Evolutionary conservation across 495 filamentous ascomycete species (phyloP).

Genomic region (Trichocladium uniseriatum): DNA sequence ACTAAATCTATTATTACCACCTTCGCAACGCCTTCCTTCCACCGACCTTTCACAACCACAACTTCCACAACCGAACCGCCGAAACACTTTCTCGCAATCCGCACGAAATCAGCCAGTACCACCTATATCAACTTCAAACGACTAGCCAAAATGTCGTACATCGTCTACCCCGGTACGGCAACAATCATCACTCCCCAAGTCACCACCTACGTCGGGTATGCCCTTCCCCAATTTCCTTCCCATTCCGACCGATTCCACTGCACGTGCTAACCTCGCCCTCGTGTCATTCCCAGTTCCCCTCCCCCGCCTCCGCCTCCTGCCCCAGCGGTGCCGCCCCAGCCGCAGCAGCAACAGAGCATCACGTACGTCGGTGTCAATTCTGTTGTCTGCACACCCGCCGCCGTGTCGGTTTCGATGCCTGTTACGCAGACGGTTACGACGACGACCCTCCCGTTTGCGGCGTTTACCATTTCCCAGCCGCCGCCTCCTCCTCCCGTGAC

Average conservation of each 20-base stretch:
- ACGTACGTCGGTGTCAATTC: not conserved
- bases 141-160: not conserved
- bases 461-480: conserved; percentile 1
- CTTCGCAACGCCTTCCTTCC: too few species aligned
- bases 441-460: not conserved
- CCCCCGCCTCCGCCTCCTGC: conserved; percentile 4
- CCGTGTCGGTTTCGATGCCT: too few species aligned
- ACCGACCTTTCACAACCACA: too few species aligned
- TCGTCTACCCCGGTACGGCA: not conserved
- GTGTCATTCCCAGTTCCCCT: not conserved
- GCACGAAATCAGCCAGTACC: too few species aligned
- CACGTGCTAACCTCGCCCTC: not conserved
- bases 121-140: too few species aligned
- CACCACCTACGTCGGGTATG: conserved; percentile 6
- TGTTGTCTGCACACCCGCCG: not conserved
- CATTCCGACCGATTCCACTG: not conserved
- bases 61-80: too few species aligned
- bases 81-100: too few species aligned
- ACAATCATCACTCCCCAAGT: not conserved
- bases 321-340: not conserved
- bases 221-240: not conserved
- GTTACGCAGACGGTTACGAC: not conserved
- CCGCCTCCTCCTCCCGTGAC: conserved; percentile 3
- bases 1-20: too few species aligned
- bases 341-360: not conserved